phyloP scores from a whole-genome alignment of 164 flowering plant species.

The Macadamia integrifolia region DNA sequence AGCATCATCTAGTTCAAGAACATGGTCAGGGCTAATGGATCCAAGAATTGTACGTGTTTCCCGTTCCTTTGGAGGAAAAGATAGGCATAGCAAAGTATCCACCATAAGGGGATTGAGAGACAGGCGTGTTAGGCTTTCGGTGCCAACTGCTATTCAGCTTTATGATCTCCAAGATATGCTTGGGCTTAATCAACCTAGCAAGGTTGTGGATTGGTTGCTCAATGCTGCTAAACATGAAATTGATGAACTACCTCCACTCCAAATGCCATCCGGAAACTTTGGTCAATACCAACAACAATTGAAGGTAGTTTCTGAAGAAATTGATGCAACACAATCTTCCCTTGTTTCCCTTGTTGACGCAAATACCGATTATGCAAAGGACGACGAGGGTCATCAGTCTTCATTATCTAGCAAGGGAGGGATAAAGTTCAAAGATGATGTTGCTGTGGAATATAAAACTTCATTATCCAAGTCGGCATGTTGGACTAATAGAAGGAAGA shows the following conservation, averaged over 20 bases:
- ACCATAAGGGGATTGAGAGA: slow-evolving; percentile 80
- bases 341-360: slow-evolving; percentile 8
- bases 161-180: slow-evolving; percentile 87
- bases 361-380: slow-evolving; percentile 5
- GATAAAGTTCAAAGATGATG: slow-evolving; percentile 12
- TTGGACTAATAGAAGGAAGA: slow-evolving; percentile 31
- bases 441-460: slow-evolving; percentile 20
- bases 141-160: slow-evolving; percentile 77
- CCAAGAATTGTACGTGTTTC: slow-evolving; percentile 74
- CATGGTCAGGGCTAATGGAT: slow-evolving; percentile 62
- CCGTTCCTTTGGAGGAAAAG: slow-evolving; percentile 77
- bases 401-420: slow-evolving; percentile 14
- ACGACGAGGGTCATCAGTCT: slow-evolving; percentile 6
- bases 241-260: slow-evolving; percentile 74
- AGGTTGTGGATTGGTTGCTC: slow-evolving; percentile 85
- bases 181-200: slow-evolving; percentile 79
- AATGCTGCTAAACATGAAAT: slow-evolving; percentile 61
- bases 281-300: slow-evolving; percentile 32
- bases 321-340: slow-evolving; percentile 17
- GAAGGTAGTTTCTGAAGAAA: slow-evolving; percentile 21
- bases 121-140: slow-evolving; percentile 80
- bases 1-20: slow-evolving; percentile 35
- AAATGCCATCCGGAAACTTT: slow-evolving; percentile 36
- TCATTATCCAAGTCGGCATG: slow-evolving; percentile 14
- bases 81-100: slow-evolving; percentile 84